These are phyloP conservation scores for Ichthyophthirius multifiliis DNA, from an alignment of 169 alveolate genomes.

Conservation along the genomic window DNA sequence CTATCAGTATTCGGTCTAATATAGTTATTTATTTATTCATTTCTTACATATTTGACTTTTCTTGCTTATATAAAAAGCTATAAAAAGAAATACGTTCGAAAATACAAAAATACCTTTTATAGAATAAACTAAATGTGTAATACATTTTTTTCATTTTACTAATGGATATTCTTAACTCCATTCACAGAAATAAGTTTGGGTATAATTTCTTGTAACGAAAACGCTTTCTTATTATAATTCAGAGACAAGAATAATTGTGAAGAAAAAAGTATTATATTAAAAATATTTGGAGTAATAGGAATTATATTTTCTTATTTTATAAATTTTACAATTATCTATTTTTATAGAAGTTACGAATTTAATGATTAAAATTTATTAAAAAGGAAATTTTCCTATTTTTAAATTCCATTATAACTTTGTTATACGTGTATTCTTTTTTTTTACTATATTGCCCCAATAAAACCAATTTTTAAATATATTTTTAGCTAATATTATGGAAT, in stretches of 20 bases:
- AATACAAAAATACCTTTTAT: neutral
- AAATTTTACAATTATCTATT: neutral
- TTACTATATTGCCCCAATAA: neutral
- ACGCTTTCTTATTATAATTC: neutral
- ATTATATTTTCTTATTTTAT: neutral
- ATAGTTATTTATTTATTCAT: neutral
- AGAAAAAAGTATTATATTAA: neutral
- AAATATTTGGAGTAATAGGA: neutral
- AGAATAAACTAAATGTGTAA: neutral
- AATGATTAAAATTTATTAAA: neutral
- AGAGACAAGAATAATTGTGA: neutral
- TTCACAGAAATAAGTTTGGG: neutral
- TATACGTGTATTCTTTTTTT: neutral
- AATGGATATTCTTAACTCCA: slow-evolving; percentile 13
- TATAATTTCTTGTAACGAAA: neutral
- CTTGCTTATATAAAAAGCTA: neutral
- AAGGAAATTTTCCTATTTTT: neutral
- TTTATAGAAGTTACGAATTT: slow-evolving; percentile 9
- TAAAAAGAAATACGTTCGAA: neutral
- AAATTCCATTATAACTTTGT: neutral
- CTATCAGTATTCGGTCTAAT: neutral
- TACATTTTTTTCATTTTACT: slow-evolving; percentile 1
- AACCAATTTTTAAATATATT: neutral
- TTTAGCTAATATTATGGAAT: neutral
- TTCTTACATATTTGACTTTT: neutral